A percentile compares a stretch with the other conserved stretches of the same genome.
Conservation (phyloP, 1,284 basidiomycete species). For the Cutaneotrichosporon curvatum region DNA sequence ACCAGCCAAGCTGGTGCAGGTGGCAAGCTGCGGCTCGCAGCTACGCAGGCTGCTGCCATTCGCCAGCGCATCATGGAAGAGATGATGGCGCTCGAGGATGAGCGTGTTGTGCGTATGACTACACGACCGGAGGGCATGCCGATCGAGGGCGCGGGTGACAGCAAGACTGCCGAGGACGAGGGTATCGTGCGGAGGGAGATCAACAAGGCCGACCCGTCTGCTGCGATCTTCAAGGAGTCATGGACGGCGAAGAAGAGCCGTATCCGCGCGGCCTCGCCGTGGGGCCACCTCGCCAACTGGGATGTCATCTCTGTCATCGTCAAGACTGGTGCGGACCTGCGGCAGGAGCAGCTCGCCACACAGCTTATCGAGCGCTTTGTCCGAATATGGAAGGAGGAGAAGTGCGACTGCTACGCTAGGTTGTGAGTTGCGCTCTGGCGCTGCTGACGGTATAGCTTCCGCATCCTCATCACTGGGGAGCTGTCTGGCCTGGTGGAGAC, state of each 20-base stretch:
- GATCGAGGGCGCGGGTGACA: constrained; percentile 35
- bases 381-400: constrained; percentile 90
- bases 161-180: constrained; percentile 76
- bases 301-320: constrained; percentile 89
- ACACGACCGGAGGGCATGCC: constrained; percentile 58
- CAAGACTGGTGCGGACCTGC: constrained; percentile 92
- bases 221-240: constrained; percentile 86
- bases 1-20: constrained; percentile 27
- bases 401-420: constrained; percentile 80
- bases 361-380: constrained; percentile 91
- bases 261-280: constrained; percentile 86
- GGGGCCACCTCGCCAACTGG: constrained; percentile 80
- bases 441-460: constrained; percentile 49
- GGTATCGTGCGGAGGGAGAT: constrained; percentile 85
- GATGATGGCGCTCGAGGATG: constrained; percentile 94
- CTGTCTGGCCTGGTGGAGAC: constrained; percentile 89
- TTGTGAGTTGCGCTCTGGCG: too few relatives aligned
- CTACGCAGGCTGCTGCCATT: constrained; percentile 78
- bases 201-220: constrained; percentile 94
- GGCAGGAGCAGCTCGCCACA: constrained; percentile 95
- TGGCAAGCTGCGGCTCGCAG: constrained; percentile 61
- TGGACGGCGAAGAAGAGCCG: constrained; percentile 93
- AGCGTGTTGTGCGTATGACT: constrained; percentile 91
- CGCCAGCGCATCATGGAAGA: constrained; percentile 96
- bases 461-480: constrained; percentile 90